phyloP scores from a whole-genome alignment of 257 asterid genomes.

The Solanum etuberosum region DNA sequence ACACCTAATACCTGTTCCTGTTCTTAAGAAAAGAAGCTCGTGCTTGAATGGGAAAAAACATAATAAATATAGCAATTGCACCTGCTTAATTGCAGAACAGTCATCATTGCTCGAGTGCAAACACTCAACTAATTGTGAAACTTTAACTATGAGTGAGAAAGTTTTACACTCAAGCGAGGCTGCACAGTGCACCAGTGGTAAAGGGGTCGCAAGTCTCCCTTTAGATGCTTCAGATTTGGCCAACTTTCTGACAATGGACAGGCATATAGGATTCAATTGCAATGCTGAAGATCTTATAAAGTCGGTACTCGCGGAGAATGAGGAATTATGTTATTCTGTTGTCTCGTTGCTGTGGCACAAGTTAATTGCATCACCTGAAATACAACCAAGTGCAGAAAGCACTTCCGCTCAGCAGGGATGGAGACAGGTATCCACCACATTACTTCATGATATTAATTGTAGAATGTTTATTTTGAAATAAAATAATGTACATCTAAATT shows the following conservation, averaged over 20 bases:
- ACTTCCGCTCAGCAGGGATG: constrained; percentile 99
- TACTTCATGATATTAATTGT: neutral
- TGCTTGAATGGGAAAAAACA: constrained; percentile 53
- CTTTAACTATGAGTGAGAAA: constrained; percentile 23
- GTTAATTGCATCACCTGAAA: constrained; percentile 90
- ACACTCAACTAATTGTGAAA: constrained; percentile 30
- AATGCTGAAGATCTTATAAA: constrained; percentile 68
- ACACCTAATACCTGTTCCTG: constrained; percentile 52
- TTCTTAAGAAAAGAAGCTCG: constrained; percentile 27
- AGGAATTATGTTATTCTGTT: constrained; percentile 89
- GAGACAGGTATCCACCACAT: constrained; percentile 68
- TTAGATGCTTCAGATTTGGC: constrained; percentile 90
- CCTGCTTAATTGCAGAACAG: constrained; percentile 35
- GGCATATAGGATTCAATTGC: constrained; percentile 83
- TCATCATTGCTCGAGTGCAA: constrained; percentile 30
- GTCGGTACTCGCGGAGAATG: constrained; percentile 74
- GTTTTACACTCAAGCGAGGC: constrained; percentile 19
- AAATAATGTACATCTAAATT: neutral
- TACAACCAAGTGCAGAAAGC: constrained; percentile 86
- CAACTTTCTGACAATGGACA: constrained; percentile 82
- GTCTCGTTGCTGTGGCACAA: constrained; percentile 98
- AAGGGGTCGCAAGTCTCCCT: constrained; percentile 57
- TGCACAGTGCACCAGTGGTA: constrained; percentile 34
- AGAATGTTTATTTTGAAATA: neutral
- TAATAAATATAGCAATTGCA: constrained; percentile 36